Evolutionary conservation across 2,329 filamentous ascomycete genomes (phyloP), one percentile per base, ranked within the genome.

Genomic region (Penicillium hesseltinei): DNA sequence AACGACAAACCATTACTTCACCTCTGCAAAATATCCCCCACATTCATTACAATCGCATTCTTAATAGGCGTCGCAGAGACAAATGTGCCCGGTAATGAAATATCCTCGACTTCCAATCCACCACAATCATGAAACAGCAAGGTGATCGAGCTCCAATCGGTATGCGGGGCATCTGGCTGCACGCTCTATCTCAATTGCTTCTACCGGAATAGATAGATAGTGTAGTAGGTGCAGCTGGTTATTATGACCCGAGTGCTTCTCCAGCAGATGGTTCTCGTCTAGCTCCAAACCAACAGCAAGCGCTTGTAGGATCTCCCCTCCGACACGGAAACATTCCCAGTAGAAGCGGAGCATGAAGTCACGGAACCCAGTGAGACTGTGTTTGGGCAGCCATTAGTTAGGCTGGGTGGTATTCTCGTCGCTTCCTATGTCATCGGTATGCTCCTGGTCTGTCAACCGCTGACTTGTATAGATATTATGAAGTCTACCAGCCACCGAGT

Each of bases 221-320:
- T 88, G 84, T 17, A 87, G 72, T 27, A 88, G 69, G 2, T 86
- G 79, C 10, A 88, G 73, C 59, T 87, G 84, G 60, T 85, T 84
- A 62, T 85, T 81, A 56, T 81, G 76, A 0, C 81, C 80, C 35
- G 77, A 79, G 69, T 87, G 84, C 44, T 81, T 77, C 21, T 70
- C 68, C 3, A 78, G 61, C n/a, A 83, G 69, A 59, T 78, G 74
- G 17, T 73, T 71, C 50, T 79, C 75, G 49, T 77, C 71, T 2
- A 84, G 69, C 3, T 74, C 76, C 39, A 85, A 65, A 1, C 81
- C 81, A 4, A 78, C 54, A 4, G 81, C 79, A 4, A 84, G 70
- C 27, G 74, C 75, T 47, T 29, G 77, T 72, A 83, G 69, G 11
- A 83, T 69, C n/a, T 78, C 70, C n/a, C 72, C 72, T 5, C 75